Evolutionary conservation across 1,284 basidiomycete species (phyloP).

Genomic region (Sporisorium reilianum): DNA sequence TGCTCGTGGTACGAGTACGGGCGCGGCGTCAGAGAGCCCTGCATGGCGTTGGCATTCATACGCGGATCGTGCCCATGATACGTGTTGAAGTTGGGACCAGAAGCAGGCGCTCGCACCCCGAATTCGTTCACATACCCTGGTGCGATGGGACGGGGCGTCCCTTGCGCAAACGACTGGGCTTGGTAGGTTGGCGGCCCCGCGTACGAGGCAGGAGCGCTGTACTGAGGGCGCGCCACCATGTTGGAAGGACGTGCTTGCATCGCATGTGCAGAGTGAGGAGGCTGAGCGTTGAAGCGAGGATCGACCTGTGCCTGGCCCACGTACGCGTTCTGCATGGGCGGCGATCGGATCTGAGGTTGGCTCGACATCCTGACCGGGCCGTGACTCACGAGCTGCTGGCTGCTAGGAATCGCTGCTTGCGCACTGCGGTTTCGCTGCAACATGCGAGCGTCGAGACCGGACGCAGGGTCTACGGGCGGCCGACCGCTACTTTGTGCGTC

Average conservation of each 20-base stretch:
- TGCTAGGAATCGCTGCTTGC: conserved; percentile 39
- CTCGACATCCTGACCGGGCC: conserved; percentile 39
- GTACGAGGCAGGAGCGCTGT: conserved; percentile 23
- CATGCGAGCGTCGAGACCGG: conserved; percentile 29
- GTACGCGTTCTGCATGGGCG: conserved; percentile 20
- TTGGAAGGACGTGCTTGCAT: conserved; percentile 22
- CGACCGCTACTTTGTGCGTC: conserved; percentile 30
- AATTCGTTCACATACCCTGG: conserved; percentile 40
- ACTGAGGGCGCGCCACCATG: conserved; percentile 27
- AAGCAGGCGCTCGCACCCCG: conserved; percentile 25
- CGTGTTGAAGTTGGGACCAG: conserved; percentile 31
- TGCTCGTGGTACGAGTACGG: conserved; percentile 60
- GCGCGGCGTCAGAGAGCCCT: conserved; percentile 35
- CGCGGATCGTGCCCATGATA: conserved; percentile 47
- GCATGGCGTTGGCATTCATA: conserved; percentile 27
- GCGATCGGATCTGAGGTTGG: conserved; percentile 43
- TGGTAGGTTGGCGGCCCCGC: conserved; percentile 19
- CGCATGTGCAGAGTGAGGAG: conserved; percentile 16
- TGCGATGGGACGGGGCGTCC: conserved; percentile 14
- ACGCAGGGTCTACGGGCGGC: background rate
- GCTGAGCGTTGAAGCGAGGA: conserved; percentile 26
- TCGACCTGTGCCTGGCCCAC: conserved; percentile 16
- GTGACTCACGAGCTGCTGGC: conserved; percentile 30
- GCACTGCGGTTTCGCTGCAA: conserved; percentile 49
- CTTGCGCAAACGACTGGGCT: conserved; percentile 28